phyloP scores from a whole-genome alignment of 768 basidiomycete species.

The Suillus ampliporus region DNA sequence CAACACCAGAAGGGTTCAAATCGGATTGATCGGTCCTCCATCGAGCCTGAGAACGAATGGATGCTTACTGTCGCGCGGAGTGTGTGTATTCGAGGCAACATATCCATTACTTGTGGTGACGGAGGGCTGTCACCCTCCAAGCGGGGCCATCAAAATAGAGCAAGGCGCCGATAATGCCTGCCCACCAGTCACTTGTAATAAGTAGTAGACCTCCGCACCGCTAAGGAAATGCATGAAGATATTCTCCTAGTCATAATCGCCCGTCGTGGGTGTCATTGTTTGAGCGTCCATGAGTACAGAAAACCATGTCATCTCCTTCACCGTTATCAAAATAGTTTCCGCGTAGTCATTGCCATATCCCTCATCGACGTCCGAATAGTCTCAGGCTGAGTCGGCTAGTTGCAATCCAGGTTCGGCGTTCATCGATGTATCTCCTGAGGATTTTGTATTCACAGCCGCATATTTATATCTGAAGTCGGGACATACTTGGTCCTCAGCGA shows the following conservation, averaged over 20 bases:
- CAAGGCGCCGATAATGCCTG: not conserved
- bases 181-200: not conserved
- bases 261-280: constrained; percentile 14
- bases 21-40: not conserved
- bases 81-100: not conserved
- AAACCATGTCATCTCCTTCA: constrained; percentile 77
- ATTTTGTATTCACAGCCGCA: not conserved
- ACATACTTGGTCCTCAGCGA: constrained; percentile 61
- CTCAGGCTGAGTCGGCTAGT: constrained; percentile 53
- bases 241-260: constrained; percentile 33
- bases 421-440: constrained; percentile 71
- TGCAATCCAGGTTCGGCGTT: constrained; percentile 72
- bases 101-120: not conserved
- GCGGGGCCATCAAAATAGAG: not conserved
- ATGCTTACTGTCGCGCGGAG: not conserved
- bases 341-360: constrained; percentile 92
- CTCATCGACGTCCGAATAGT: constrained; percentile 82
- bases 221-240: not conserved
- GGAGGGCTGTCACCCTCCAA: not conserved
- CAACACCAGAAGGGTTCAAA: not conserved
- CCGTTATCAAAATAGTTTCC: constrained; percentile 92
- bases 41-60: not conserved
- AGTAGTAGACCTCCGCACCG: not conserved
- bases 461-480: not conserved
- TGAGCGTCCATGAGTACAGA: not conserved